Percentiles rank a stretch among this genome's conserved stretches.
These are phyloP conservation scores for Fusarium camptoceras DNA, from an alignment of 2,329 filamentous ascomycete genomes.

Conservation along the genomic window DNA sequence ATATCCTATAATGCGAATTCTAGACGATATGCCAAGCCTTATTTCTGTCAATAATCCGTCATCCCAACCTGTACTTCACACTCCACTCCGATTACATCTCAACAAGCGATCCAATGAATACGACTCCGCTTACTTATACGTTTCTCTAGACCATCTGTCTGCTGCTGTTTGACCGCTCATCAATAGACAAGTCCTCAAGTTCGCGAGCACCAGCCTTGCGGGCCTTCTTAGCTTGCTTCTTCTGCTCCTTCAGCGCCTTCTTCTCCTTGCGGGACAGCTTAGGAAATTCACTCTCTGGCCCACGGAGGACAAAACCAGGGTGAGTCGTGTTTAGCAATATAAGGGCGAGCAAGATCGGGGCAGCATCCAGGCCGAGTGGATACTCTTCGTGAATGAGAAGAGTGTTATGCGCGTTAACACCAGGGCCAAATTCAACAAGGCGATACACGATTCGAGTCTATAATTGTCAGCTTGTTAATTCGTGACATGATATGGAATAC, in stretches of 20 bases:
- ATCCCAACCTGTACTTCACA: not conserved
- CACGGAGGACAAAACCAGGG: conserved; percentile 60
- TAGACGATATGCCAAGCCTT: conserved; percentile 4
- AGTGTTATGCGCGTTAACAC: conserved; percentile 56
- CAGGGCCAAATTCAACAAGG: conserved; percentile 65
- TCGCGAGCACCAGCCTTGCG: conserved; percentile 32
- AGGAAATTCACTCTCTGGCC: conserved; percentile 60
- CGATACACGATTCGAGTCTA: conserved; percentile 70
- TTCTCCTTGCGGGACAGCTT: conserved; percentile 56
- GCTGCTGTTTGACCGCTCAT: conserved; percentile 20
- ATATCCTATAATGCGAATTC: not conserved
- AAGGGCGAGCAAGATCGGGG: conserved; percentile 65
- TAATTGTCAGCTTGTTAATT: conserved; percentile 10
- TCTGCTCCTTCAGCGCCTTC: conserved; percentile 56
- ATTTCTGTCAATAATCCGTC: not conserved
- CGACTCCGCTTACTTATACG: not conserved
- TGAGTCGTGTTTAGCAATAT: conserved; percentile 58
- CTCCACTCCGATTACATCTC: not conserved
- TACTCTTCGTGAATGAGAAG: conserved; percentile 65
- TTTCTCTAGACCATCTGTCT: conserved; percentile 5
- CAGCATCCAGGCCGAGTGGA: conserved; percentile 62
- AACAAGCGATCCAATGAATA: not conserved
- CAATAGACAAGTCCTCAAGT: conserved; percentile 25
- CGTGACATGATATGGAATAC: conserved; percentile 10
- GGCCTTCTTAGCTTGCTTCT: conserved; percentile 48